Evolutionary conservation across 192 early-diverging fungal species (phyloP).

Genomic region (Phlyctochytrium planicorne): DNA sequence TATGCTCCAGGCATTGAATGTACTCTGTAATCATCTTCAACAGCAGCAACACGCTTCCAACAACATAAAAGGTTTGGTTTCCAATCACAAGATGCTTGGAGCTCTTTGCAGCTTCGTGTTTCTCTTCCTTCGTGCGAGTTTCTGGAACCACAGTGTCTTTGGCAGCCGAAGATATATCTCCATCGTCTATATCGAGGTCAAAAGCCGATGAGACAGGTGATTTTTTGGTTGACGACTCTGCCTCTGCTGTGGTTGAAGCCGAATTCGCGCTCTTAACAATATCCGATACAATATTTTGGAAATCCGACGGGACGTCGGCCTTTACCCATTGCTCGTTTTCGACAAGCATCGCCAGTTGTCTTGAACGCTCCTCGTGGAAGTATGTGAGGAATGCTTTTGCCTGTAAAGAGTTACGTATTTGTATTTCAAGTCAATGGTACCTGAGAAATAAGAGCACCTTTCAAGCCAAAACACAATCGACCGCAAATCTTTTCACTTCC

Average conservation of each 20-base stretch:
- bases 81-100: constrained; percentile 72
- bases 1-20: constrained; percentile 76
- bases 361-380: constrained; percentile 91
- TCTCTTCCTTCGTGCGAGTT: constrained; percentile 7
- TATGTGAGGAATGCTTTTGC: constrained; percentile 87
- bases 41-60: constrained; percentile 84
- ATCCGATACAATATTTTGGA: constrained; percentile 80
- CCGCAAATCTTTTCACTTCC: constrained; percentile 77
- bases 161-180: constrained; percentile 19
- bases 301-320: constrained; percentile 90
- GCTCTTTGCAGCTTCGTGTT: constrained; percentile 21
- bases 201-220: background rate
- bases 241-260: constrained; percentile 18
- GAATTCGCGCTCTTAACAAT: constrained; percentile 47
- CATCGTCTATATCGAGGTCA: constrained; percentile 27
- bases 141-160: constrained; percentile 15
- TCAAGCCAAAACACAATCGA: constrained; percentile 86
- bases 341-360: constrained; percentile 81
- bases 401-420: constrained; percentile 37
- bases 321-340: constrained; percentile 98
- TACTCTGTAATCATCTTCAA: constrained; percentile 93
- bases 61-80: constrained; percentile 79
- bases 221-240: background rate
- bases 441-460: constrained; percentile 84
- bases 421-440: constrained; percentile 25